Evolutionary conservation across 768 basidiomycete species (phyloP), one percentile per base, ranked within the genome.

Genomic region (Ramaria sp.): DNA sequence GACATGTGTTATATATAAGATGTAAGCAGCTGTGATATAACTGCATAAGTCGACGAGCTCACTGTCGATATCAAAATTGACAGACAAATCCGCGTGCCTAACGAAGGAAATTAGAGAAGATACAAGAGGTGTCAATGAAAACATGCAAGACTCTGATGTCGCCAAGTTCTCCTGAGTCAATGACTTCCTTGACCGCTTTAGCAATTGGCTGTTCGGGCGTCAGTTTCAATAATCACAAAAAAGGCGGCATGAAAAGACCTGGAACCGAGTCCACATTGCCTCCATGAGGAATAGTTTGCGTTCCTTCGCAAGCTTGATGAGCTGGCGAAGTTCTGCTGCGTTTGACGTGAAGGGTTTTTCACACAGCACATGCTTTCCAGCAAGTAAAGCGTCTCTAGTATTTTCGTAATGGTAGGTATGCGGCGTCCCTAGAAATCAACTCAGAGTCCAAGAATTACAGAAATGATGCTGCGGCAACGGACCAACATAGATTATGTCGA

Each of bases 201-300:
- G 75, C 72, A 59, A 88, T 75, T 12, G 87, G 86, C 54, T 56
- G 46, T 22, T 47, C n/a, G 13, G 27, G 19, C 7, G 34, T 42
- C 6, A 20, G n/a, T 15, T 42, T 42, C 41, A 7, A 15, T 42
- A 42, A 19, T 33, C 31, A 38, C 7, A 24, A 12, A 54, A 33
- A 47, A 31, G n/a, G 13, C 17, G 17, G 19, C 39, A 48, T 27
- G n/a, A 17, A 30, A 22, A 17, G 10, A 56, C 54, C 57, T 86
- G 83, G 73, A 89, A 90, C 37, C 87, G 77, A 37, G 90, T 91
- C 88, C 90, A 91, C 69, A 91, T 74, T 0, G 87, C 90, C 70
- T 94, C 92, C 91, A 94, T 93, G 63, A 94, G 80, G 74, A 94
- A 94, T 1, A 91, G 77, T 17, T 82, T 79, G 63, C 84, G 73